Base-by-base conservation (phyloP, 2,329 filamentous ascomycete species). In the Trichoderma asperellum region DNA sequence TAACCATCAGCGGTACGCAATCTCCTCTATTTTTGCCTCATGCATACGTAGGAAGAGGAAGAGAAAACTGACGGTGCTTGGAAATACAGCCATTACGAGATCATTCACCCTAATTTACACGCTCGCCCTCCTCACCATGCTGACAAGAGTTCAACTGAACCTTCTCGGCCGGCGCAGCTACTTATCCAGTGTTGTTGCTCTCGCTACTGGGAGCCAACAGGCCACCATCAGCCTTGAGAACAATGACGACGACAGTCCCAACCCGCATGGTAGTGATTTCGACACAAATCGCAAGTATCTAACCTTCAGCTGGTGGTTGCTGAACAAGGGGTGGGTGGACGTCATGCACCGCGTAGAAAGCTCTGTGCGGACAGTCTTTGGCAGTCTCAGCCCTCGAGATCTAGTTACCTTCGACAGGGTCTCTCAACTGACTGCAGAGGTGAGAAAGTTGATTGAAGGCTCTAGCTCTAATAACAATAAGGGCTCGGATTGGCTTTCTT, bases 291-390 rank as follows among this genome's bases (percentile, higher is more conserved):
- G 94, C 74, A 92, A 92, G 76, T 99, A 98, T 77, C 85, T 99
- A 60, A 96, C 94, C 52, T 97, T 98, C 79, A 97, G 93, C 81
- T 99, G 96, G 96, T 99, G 95, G 94, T 83, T 99, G 58, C 85
- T 99, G 59, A 95, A 99, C 81, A 89, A 89, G 73, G 96, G 96
- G 55, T 98, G 94, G 90, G 88, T 89, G 73, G 89, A 94, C 69
- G 83, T 98, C 68, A 91, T 94, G 86, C 85, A 89, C 68, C 91
- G 90, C 72, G 94, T 99, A 59, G 90, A 94, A 77, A 83, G 84
- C n/a, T 94, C 94, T 4, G 96, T 99, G 29, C 91, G 91, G 74
- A 91, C 96, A 65, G 92, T 95, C 29, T 98, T 97, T 79, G 93
- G 93, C n/a, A 86, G 88, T 71, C 83, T 97, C 61, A 97, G 94